Evolutionary conservation across 805 yeast species (phyloP).

Genomic region (Jamesozyma lodderae): DNA sequence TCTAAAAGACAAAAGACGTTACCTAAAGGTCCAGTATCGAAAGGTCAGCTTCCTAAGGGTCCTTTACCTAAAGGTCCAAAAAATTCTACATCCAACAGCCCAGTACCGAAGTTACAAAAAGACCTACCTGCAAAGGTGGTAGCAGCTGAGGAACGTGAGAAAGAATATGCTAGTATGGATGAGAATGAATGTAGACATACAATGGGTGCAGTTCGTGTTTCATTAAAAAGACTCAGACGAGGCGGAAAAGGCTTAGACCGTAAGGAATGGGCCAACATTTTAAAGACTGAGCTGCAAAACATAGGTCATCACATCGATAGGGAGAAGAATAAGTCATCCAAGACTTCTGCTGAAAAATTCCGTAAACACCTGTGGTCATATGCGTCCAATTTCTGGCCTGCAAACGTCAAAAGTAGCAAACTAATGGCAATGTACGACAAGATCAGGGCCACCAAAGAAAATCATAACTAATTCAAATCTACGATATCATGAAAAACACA

Average conservation of each 20-base stretch:
- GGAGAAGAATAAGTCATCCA: constrained; percentile 25
- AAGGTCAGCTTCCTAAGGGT: not conserved
- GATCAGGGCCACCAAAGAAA: constrained; percentile 23
- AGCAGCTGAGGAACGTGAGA: constrained; percentile 13
- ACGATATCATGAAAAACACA: not conserved
- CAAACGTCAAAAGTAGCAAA: constrained; percentile 63
- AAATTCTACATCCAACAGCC: not conserved
- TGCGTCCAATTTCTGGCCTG: constrained; percentile 83
- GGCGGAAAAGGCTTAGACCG: constrained; percentile 70
- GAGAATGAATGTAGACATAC: constrained; percentile 54
- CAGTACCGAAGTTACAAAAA: constrained; percentile 4
- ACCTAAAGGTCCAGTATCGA: constrained; percentile 23
- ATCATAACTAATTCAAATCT: not conserved
- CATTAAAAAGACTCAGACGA: constrained; percentile 55
- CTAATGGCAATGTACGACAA: constrained; percentile 69
- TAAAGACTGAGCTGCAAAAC: constrained; percentile 56
- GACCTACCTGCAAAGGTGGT: not conserved
- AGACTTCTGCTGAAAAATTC: constrained; percentile 30
- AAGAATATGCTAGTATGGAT: constrained; percentile 72
- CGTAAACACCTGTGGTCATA: constrained; percentile 75
- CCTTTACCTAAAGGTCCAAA: constrained; percentile 2
- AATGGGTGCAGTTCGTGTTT: constrained; percentile 58
- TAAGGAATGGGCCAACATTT: constrained; percentile 64
- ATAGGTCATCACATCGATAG: constrained; percentile 65
- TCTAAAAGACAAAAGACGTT: constrained; percentile 20